Evolutionary conservation across 139 green algal species (phyloP), one percentile per base, ranked within the genome.

Genomic region (Coelastrella sp.): DNA sequence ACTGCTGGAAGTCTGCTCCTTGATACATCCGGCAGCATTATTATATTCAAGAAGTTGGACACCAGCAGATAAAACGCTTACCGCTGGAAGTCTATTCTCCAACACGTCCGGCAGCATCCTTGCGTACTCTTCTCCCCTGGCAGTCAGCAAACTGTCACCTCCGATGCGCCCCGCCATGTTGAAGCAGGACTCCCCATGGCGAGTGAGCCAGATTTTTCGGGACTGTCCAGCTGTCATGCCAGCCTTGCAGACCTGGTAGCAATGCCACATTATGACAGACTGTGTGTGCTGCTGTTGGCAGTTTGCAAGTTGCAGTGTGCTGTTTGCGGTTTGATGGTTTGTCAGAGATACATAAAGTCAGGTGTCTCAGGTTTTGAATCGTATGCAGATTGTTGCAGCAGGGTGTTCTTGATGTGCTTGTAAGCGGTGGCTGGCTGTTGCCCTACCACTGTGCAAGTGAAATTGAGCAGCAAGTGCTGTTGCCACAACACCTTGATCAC

Each of bases 141-240:
- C 80, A 10, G 89, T 96, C 15, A 99, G 89, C 11, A 65, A 11
- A 24, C 92, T 95, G 93, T 98, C 95, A 57, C 97, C 96, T 5
- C 97, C 97, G 72, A 99, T 96, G 63, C 94, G 90, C 58, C 88
- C 93, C 68, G 87, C 56, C 73, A 90, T 87, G 91, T 99, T 99
- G 93, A 94, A 98, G 84, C 95, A 85, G 35, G 87, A 95, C 96
- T 99, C 89, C 25, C 97, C 97, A 87, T 99, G 97, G 4, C 97
- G 91, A 0, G 96, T 98, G 3, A 99, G 93, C 96, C 96, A 99
- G 84, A 99, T 98, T 84, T 96, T 96, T 63, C 97, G 95, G 19
- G 93, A 88, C 78, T 97, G 93, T 0, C 93, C 93, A n/a, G 88
- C 88, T 7, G 80, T 82, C 89, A 98, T 92, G 24, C 96, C 96